These are phyloP conservation scores for Adenanthera pavonina DNA, from an alignment of 306 rosid species.

Conservation along the genomic window DNA sequence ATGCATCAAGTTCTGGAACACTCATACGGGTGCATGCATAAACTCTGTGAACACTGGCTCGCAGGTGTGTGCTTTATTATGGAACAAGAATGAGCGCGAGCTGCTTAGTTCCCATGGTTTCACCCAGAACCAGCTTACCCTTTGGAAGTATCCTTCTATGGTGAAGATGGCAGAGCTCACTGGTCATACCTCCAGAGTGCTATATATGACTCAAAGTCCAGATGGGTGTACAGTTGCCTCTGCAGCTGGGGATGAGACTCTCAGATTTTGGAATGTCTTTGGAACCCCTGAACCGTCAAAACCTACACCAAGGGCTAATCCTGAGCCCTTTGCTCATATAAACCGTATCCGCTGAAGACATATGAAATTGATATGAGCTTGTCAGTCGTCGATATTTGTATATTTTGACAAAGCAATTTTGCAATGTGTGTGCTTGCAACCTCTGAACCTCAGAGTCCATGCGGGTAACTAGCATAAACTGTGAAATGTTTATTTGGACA, in stretches of 20 bases:
- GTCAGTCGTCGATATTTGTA: not conserved
- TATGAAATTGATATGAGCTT: not conserved
- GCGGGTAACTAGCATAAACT: not conserved
- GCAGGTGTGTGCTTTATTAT: conserved; percentile 63
- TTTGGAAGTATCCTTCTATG: conserved; percentile 82
- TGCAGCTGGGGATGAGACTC: conserved; percentile 48
- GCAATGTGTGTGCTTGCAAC: not conserved
- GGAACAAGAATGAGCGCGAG: conserved; percentile 79
- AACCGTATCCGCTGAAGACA: conserved; percentile 38
- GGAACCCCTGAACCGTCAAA: conserved; percentile 41
- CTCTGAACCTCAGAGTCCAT: not conserved
- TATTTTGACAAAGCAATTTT: not conserved
- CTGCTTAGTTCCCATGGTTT: conserved; percentile 77
- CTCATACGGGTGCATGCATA: conserved; percentile 71
- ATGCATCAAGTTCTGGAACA: conserved; percentile 68
- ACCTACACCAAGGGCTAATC: conserved; percentile 33
- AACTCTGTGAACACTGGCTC: conserved; percentile 69
- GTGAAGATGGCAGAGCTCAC: conserved; percentile 67
- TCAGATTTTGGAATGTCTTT: conserved; percentile 46
- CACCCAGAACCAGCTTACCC: conserved; percentile 63
- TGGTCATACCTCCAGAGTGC: conserved; percentile 73
- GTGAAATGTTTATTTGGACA: not conserved
- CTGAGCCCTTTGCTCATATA: conserved; percentile 40
- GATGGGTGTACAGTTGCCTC: conserved; percentile 49
- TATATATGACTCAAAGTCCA: conserved; percentile 60